These are phyloP conservation scores for Danielia reshetovae DNA, from an alignment of 805 yeast genomes.

Conservation along the genomic window DNA sequence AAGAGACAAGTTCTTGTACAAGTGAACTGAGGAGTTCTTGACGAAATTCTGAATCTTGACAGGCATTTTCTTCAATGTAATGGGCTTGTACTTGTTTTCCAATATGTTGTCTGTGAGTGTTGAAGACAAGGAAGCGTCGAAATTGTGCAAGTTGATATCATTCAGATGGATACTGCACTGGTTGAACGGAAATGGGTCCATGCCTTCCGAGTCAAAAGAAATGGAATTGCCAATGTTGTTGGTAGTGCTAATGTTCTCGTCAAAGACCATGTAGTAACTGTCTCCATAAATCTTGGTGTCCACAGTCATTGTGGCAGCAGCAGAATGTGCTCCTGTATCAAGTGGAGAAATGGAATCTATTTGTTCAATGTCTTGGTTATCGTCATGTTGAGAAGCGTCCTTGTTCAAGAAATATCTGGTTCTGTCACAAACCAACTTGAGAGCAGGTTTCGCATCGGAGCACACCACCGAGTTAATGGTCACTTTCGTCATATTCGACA, in stretches of 20 bases:
- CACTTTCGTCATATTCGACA: slow-evolving; percentile 21
- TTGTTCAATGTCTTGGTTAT: slow-evolving; percentile 5
- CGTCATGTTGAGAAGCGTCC: slow-evolving; percentile 16
- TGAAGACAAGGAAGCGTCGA: slow-evolving; percentile 26
- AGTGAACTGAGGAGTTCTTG: slow-evolving; percentile 25
- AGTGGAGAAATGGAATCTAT: slow-evolving; percentile 4
- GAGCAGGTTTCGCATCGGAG: slow-evolving; percentile 25
- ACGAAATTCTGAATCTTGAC: slow-evolving; percentile 32
- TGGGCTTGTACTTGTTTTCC: slow-evolving; percentile 19
- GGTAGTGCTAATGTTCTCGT: slow-evolving; percentile 32
- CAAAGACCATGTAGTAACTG: slow-evolving; percentile 31
- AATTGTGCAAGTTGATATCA: slow-evolving; percentile 35
- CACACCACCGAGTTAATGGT: slow-evolving; percentile 28
- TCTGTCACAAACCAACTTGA: slow-evolving; percentile 26
- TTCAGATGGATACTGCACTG: slow-evolving; percentile 31
- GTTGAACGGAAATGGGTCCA: slow-evolving; percentile 35
- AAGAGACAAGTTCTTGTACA: slow-evolving; percentile 30
- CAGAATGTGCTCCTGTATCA: slow-evolving; percentile 4
- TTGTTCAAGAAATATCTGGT: slow-evolving; percentile 29
- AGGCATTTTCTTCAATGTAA: slow-evolving; percentile 27
- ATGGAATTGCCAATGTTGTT: slow-evolving; percentile 17
- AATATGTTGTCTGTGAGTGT: slow-evolving; percentile 22
- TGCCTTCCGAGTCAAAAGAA: slow-evolving; percentile 11
- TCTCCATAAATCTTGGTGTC: slow-evolving; percentile 22
- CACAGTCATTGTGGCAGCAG: slow-evolving; percentile 4